Evolutionary conservation across 1,139 yeast species (phyloP).

Genomic region (Wickerhamomyces sp.): DNA sequence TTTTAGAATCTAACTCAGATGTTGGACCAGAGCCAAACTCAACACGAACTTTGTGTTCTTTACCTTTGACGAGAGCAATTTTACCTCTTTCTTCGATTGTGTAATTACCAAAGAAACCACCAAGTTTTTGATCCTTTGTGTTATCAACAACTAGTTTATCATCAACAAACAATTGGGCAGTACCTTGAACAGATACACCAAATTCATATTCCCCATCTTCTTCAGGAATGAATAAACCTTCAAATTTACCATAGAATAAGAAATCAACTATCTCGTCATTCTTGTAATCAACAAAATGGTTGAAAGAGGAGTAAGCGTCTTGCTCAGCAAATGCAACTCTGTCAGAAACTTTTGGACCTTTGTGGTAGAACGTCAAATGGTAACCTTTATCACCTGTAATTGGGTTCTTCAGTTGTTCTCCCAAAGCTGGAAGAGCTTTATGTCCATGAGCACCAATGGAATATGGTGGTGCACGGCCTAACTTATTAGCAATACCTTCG

Average conservation of each 20-base stretch:
- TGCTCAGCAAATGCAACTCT: slow-evolving; percentile 32
- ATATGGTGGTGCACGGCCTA: slow-evolving; percentile 25
- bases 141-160: slow-evolving; percentile 49
- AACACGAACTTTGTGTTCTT: slow-evolving; percentile 36
- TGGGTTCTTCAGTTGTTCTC: slow-evolving; percentile 24
- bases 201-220: slow-evolving; percentile 42
- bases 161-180: slow-evolving; percentile 46
- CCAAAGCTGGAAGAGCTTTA: slow-evolving; percentile 26
- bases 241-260: slow-evolving; percentile 33
- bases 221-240: slow-evolving; percentile 39
- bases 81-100: slow-evolving; percentile 39
- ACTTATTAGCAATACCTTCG: slow-evolving; percentile 33
- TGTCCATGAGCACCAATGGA: slow-evolving; percentile 31
- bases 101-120: slow-evolving; percentile 45
- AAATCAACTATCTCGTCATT: slow-evolving; percentile 27
- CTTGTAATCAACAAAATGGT: slow-evolving; percentile 43
- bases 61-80: slow-evolving; percentile 35
- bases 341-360: slow-evolving; percentile 31
- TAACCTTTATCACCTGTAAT: slow-evolving; percentile 37
- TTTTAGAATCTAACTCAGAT: slow-evolving; percentile 22
- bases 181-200: slow-evolving; percentile 46
- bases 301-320: slow-evolving; percentile 29
- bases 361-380: slow-evolving; percentile 32
- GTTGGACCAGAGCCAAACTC: slow-evolving; percentile 50
- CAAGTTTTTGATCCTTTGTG: slow-evolving; percentile 42